phyloP scores from a whole-genome alignment of 2,329 filamentous ascomycete species.

The Aspergillus pseudoviridinutans region DNA sequence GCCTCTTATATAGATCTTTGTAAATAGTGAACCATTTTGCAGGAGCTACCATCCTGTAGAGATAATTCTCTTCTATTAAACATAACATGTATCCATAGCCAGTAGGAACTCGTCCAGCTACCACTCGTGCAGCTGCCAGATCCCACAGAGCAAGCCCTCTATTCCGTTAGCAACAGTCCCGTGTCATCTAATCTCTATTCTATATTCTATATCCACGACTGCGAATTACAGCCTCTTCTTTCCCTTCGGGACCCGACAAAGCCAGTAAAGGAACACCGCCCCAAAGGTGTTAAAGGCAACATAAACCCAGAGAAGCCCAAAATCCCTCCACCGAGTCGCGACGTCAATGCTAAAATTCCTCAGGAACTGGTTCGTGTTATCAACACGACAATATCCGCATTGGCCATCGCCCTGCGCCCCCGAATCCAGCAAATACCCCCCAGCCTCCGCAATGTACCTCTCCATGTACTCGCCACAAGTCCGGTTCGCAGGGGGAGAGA shows the following conservation, averaged over 20 bases:
- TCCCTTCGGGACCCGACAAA: slow-evolving; percentile 5
- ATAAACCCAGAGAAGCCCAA: slow-evolving; percentile 15
- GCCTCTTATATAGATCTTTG: too few relatives aligned
- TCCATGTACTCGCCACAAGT: not conserved
- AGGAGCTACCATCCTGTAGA: too few relatives aligned
- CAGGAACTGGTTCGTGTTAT: not conserved
- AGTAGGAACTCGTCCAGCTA: too few relatives aligned
- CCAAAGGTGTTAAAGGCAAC: slow-evolving; percentile 24
- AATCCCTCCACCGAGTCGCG: not conserved
- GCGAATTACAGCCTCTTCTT: not conserved
- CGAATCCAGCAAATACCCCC: not conserved
- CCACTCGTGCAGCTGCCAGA: too few relatives aligned
- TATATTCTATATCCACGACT: not conserved
- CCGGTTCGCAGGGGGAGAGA: not conserved
- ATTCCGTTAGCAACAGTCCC: too few relatives aligned
- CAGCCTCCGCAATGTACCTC: not conserved
- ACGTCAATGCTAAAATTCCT: not conserved
- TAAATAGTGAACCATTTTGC: too few relatives aligned
- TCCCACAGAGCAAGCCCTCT: too few relatives aligned
- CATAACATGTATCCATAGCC: too few relatives aligned
- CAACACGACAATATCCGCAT: not conserved
- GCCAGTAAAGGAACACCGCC: slow-evolving; percentile 8
- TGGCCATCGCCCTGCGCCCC: not conserved
- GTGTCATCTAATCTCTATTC: too few relatives aligned
- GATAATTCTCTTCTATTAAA: too few relatives aligned